Base-by-base conservation (phyloP, 306 rosid genomes). In the Albizia julibrissin region DNA sequence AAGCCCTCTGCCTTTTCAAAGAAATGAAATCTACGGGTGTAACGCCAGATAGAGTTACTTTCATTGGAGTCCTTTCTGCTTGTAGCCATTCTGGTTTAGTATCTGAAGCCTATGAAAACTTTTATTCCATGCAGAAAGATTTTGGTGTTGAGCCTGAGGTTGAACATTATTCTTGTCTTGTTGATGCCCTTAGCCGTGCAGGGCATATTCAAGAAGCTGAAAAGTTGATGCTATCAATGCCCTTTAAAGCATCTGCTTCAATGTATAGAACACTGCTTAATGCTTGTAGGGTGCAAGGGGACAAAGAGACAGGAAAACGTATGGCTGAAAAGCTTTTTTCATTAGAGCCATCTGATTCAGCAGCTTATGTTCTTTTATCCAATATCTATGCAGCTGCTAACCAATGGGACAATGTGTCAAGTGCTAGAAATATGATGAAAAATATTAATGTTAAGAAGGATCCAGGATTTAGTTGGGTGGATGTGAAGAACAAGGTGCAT, bases 401-500 rank as follows among this genome's bases (percentile, higher is more conserved):
- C 33, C 33, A 59, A 24, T 59, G 66, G 66, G 66, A 59, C 66
- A 59, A 59, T 11, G 66, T 59, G 66, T 24, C 33, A 10, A 9
- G 33, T 10, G 66, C 66, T 59, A 59, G 66, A 59, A 59, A 59
- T 59, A 59, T 59, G 66, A 59, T 59, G 66, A 59, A 59, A 59
- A 59, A n/a, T 22, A 22, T 22, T n/a, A 22, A 59, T 24, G 66
- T 59, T 59, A 59, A 11, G 66, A 59, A 59, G 66, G 66, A 59
- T 24, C 66, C 66, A 9, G 66, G 66, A 59, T 61, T 61, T 26
- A 61, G 67, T 26, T 59, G 66, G 66, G 33, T 59, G 26, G 66
- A 59, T 61, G 88, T 91, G 78, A 94, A 92, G 89, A 92, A 87
- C 88, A 89, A 88, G 83, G 89, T 90, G 79, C 93, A 91, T 83